Evolutionary conservation across 2,329 filamentous ascomycete species (phyloP).

Genomic region (Xenosphaeropsis pyriputrescens): DNA sequence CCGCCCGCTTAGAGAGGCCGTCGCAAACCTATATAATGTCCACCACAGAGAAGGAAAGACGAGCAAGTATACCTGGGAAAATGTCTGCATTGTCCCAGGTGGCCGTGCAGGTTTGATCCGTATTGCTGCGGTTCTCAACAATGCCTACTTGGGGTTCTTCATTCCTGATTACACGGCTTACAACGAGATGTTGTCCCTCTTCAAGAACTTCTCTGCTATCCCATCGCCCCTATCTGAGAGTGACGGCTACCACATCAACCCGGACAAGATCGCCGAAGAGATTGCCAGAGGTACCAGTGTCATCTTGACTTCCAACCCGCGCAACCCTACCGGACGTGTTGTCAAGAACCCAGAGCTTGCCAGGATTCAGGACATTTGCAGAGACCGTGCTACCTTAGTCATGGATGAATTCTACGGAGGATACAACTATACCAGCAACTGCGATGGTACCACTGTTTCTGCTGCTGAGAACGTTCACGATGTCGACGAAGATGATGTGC

Average conservation of each 20-base stretch:
- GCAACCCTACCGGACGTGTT: constrained; percentile 86
- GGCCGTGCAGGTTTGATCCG: constrained; percentile 85
- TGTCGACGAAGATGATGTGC: constrained; percentile 73
- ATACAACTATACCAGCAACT: constrained; percentile 90
- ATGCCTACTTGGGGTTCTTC: constrained; percentile 87
- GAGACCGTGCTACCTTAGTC: constrained; percentile 79
- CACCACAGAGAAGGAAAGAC: constrained; percentile 79
- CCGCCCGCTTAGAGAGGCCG: constrained; percentile 75
- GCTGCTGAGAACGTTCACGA: constrained; percentile 83
- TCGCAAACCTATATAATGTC: constrained; percentile 85
- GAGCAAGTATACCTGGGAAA: constrained; percentile 92
- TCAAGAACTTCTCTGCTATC: constrained; percentile 85
- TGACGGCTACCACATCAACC: constrained; percentile 86
- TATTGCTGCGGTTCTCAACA: constrained; percentile 86
- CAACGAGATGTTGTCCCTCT: constrained; percentile 91
- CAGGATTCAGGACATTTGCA: constrained; percentile 85
- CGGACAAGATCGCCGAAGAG: constrained; percentile 84
- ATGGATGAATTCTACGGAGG: constrained; percentile 95
- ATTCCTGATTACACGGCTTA: constrained; percentile 94
- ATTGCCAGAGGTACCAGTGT: constrained; percentile 77
- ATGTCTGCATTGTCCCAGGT: constrained; percentile 90
- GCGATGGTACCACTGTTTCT: constrained; percentile 79
- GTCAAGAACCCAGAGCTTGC: constrained; percentile 73
- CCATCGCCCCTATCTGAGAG: constrained; percentile 72
- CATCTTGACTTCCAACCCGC: constrained; percentile 86